Conservation (phyloP, 2,329 filamentous ascomycete genomes). For the Monosporascus cannonballus region DNA sequence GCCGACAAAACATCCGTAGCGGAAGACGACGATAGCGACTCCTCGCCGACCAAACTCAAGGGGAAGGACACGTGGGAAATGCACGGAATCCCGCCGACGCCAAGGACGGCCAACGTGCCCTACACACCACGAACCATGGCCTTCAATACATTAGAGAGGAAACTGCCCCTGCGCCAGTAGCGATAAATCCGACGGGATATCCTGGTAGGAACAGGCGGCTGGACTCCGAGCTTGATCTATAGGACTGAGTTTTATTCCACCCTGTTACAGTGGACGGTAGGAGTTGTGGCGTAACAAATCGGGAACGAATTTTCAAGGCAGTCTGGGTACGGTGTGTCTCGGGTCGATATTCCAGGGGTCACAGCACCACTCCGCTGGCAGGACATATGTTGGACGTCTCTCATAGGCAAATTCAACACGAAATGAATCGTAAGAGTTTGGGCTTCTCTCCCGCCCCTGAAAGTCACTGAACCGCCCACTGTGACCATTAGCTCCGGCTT, state of each 20-base stretch:
- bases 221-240: constrained; percentile 1
- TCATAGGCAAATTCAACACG: too few relatives aligned
- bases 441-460: too few relatives aligned
- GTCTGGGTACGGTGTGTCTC: too few relatives aligned
- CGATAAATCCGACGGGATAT: constrained; percentile 8
- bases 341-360: too few relatives aligned
- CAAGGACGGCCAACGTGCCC: constrained; percentile 31
- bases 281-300: too few relatives aligned
- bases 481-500: too few relatives aligned
- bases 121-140: constrained; percentile 63
- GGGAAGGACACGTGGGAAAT: constrained; percentile 51
- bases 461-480: too few relatives aligned
- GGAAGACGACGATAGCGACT: constrained; percentile 33
- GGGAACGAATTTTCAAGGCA: too few relatives aligned
- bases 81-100: constrained; percentile 40
- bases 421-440: too few relatives aligned
- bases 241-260: background rate
- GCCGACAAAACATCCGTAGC: constrained; percentile 40
- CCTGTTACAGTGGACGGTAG: too few relatives aligned
- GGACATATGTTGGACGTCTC: too few relatives aligned
- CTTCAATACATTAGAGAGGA: constrained; percentile 57
- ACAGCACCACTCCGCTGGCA: too few relatives aligned
- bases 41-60: constrained; percentile 29
- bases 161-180: constrained; percentile 43
- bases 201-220: background rate